Evolutionary conservation across 768 basidiomycete species (phyloP).

Genomic region (Tylopilus sp.): DNA sequence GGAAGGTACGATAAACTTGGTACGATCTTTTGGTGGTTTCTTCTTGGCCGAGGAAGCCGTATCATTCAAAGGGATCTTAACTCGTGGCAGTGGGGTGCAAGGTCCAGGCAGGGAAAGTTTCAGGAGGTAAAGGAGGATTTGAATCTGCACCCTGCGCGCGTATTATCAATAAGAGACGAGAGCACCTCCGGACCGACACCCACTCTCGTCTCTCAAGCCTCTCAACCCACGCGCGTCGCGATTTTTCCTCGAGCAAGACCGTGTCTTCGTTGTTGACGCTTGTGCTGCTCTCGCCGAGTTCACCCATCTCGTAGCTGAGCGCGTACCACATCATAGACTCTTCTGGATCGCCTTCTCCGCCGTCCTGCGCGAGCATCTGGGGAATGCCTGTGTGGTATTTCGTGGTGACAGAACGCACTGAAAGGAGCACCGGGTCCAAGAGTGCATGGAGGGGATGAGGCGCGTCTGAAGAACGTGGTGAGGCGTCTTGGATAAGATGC

Average conservation of each 20-base stretch:
- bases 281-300: constrained; percentile 27
- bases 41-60: constrained; percentile 31
- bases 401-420: constrained; percentile 46
- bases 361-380: constrained; percentile 53
- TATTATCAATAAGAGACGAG: constrained; percentile 5
- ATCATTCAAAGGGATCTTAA: constrained; percentile 23
- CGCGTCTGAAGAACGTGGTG: constrained; percentile 27
- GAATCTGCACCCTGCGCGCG: constrained; percentile 61
- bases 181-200: constrained; percentile 15
- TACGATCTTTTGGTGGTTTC: constrained; percentile 22
- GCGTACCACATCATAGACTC: constrained; percentile 79
- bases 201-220: constrained; percentile 70
- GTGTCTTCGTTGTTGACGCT: constrained; percentile 17
- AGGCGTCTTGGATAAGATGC: constrained; percentile 41
- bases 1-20: constrained; percentile 22
- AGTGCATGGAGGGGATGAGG: constrained; percentile 55
- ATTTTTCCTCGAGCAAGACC: constrained; percentile 44
- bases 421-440: constrained; percentile 62
- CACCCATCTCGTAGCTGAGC: constrained; percentile 52
- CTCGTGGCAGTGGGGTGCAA: constrained; percentile 28
- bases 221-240: constrained; percentile 56
- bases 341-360: constrained; percentile 60
- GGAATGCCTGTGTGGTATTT: constrained; percentile 69
- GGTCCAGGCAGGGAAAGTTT: constrained; percentile 60
- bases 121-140: constrained; percentile 67